phyloP scores from a whole-genome alignment of 2,329 filamentous ascomycete species.

The Endothia cerciana region DNA sequence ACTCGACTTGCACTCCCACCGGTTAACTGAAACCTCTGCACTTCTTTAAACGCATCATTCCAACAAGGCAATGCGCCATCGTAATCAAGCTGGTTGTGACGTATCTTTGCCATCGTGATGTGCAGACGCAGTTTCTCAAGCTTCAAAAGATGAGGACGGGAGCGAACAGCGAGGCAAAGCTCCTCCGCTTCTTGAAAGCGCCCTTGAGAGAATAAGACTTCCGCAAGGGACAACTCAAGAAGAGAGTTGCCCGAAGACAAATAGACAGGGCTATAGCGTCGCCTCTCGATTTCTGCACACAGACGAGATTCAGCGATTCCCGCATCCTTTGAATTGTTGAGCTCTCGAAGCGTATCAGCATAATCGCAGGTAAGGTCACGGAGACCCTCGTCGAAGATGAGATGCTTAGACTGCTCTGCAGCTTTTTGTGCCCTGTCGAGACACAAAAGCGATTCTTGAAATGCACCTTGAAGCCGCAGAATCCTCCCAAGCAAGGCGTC shows the following conservation, averaged over 20 bases:
- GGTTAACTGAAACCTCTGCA: not conserved
- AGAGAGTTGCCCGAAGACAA: not conserved
- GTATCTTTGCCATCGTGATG: not conserved
- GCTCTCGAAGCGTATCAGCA: slow-evolving; percentile 5
- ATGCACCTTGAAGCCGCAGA: not conserved
- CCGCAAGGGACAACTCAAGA: not conserved
- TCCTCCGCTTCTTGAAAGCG: not conserved
- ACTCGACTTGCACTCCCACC: not conserved
- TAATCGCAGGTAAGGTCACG: slow-evolving; percentile 10
- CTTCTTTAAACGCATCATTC: not conserved
- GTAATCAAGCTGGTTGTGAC: not conserved
- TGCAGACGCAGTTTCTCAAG: not conserved
- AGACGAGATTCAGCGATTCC: not conserved
- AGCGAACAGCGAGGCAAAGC: not conserved
- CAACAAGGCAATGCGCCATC: not conserved
- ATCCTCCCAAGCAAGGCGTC: not conserved
- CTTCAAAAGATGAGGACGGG: not conserved
- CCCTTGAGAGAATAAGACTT: not conserved
- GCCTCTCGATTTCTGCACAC: not conserved
- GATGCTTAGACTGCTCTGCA: not conserved
- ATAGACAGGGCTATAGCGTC: not conserved
- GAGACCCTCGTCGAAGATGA: not conserved
- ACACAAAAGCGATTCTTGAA: not conserved
- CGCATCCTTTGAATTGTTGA: not conserved
- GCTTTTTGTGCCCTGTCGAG: not conserved